Percentiles rank a stretch among this genome's conserved stretches.
These are phyloP conservation scores for Cryptococcus wingfieldii DNA, from an alignment of 1,284 basidiomycete genomes.

Conservation along the genomic window DNA sequence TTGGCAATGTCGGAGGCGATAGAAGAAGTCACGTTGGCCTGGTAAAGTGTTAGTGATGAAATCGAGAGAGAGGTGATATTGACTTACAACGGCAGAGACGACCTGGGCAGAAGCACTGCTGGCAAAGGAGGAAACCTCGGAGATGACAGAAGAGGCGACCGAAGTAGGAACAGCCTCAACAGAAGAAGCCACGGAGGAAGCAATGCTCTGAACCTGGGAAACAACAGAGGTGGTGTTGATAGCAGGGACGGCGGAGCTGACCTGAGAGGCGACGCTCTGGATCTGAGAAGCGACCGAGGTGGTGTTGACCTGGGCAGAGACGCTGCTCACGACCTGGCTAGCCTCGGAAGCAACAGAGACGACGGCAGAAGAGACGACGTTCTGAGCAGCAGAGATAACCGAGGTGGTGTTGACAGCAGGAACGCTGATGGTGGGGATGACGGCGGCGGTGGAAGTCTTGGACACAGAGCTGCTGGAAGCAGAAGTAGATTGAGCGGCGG, in stretches of 20 bases:
- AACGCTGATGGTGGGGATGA: neutral
- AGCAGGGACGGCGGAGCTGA: neutral
- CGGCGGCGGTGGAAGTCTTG: slow-evolving; percentile 5
- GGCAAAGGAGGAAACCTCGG: slow-evolving; percentile 2
- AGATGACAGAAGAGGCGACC: neutral
- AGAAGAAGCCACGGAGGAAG: slow-evolving; percentile 1
- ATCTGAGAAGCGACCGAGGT: slow-evolving; percentile 1
- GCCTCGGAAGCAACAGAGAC: neutral
- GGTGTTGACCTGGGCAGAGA: neutral
- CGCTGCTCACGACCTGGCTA: neutral
- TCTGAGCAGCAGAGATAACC: slow-evolving; percentile 3
- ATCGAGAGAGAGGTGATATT: neutral
- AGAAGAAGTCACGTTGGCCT: slow-evolving; percentile 3
- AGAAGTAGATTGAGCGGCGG: slow-evolving; percentile 5
- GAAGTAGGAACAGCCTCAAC: neutral
- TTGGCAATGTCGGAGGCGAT: slow-evolving; percentile 1
- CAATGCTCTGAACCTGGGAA: slow-evolving; percentile 3
- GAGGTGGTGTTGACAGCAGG: slow-evolving; percentile 1
- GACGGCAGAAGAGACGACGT: neutral
- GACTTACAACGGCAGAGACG: neutral
- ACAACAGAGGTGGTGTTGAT: neutral
- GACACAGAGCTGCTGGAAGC: slow-evolving; percentile 2
- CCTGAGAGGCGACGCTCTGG: neutral
- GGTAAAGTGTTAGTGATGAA: slow-evolving; percentile 1
- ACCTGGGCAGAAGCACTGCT: neutral